A percentile compares a stretch with the other conserved stretches of the same genome.
phyloP scores from a whole-genome alignment of 2,329 filamentous ascomycete species.

The Neonectria neomacrospora region DNA sequence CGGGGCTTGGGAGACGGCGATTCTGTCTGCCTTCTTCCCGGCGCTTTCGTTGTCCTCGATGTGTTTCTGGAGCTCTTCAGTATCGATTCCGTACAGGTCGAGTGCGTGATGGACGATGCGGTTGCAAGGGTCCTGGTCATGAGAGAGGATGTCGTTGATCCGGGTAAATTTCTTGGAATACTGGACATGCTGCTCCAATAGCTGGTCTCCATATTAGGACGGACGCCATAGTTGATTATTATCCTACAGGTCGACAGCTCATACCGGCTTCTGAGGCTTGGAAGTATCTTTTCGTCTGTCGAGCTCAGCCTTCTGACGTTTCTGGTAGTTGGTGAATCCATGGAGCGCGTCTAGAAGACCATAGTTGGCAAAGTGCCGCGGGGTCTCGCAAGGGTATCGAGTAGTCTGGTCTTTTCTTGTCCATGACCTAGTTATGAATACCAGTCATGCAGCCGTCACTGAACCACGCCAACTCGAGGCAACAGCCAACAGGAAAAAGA shows the following conservation, averaged over 20 bases:
- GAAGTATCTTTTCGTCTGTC: constrained; percentile 51
- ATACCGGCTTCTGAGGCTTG: constrained; percentile 49
- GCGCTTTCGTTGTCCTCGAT: constrained; percentile 52
- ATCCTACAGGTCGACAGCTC: not conserved
- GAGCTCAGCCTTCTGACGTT: constrained; percentile 51
- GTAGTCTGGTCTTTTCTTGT: constrained; percentile 46
- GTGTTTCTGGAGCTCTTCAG: constrained; percentile 58
- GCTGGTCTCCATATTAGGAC: constrained; percentile 39
- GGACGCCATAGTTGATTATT: not conserved
- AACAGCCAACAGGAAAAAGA: not conserved
- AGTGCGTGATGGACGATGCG: constrained; percentile 58
- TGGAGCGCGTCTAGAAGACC: constrained; percentile 54
- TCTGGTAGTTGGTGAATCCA: constrained; percentile 51
- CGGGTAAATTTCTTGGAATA: constrained; percentile 65
- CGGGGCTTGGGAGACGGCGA: constrained; percentile 62
- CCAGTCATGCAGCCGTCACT: not conserved
- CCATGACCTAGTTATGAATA: not conserved
- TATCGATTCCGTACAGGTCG: constrained; percentile 57
- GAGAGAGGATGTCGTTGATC: constrained; percentile 54
- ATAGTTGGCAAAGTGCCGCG: constrained; percentile 49
- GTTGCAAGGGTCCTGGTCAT: constrained; percentile 59
- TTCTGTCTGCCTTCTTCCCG: constrained; percentile 55
- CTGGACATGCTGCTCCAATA: constrained; percentile 66
- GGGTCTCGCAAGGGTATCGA: constrained; percentile 44
- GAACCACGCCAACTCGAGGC: not conserved